Percentiles rank a stretch among this genome's conserved stretches.
phyloP scores from a whole-genome alignment of 106 monocot species.

The Alisma plantagoaquatica region DNA sequence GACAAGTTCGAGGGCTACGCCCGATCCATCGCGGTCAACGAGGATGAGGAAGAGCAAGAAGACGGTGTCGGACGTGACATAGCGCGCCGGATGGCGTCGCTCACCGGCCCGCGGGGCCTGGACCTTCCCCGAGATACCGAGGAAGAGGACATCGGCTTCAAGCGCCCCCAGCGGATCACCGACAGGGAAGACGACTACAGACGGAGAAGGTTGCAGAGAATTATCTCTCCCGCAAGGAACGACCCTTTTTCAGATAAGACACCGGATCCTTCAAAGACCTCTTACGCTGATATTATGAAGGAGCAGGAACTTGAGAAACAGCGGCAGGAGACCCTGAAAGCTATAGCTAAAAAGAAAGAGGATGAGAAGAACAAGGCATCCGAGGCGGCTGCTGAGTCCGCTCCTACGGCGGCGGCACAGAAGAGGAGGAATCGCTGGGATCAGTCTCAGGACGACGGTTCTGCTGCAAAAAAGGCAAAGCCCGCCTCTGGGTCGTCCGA shows the following conservation, averaged over 20 bases:
- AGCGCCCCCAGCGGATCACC: conserved; percentile 55
- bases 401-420: no score
- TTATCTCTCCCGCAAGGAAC: conserved; percentile 74
- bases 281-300: conserved; percentile 83
- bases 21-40: conserved; percentile 66
- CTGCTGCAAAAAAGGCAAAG: conserved; percentile 45
- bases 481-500: conserved; percentile 28
- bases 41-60: conserved; percentile 65
- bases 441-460: conserved; percentile 71
- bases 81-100: conserved; percentile 61
- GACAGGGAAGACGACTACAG: conserved; percentile 92
- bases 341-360: conserved; percentile 88
- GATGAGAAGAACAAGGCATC: conserved; percentile 60
- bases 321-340: conserved; percentile 71
- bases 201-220: conserved; percentile 44
- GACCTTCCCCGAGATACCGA: conserved; percentile 48
- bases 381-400: conserved; percentile 1
- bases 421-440: conserved; percentile 99
- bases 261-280: conserved; percentile 63
- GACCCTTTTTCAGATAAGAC: conserved; percentile 88
- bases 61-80: conserved; percentile 23
- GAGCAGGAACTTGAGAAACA: conserved; percentile 67
- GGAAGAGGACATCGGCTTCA: conserved; percentile 42
- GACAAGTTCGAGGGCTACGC: conserved; percentile 80
- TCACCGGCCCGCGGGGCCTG: conserved; percentile 53